Evolutionary conservation across 1,284 basidiomycete genomes (phyloP), one percentile per base, ranked within the genome.

Genomic region (Caloboletus firmus): DNA sequence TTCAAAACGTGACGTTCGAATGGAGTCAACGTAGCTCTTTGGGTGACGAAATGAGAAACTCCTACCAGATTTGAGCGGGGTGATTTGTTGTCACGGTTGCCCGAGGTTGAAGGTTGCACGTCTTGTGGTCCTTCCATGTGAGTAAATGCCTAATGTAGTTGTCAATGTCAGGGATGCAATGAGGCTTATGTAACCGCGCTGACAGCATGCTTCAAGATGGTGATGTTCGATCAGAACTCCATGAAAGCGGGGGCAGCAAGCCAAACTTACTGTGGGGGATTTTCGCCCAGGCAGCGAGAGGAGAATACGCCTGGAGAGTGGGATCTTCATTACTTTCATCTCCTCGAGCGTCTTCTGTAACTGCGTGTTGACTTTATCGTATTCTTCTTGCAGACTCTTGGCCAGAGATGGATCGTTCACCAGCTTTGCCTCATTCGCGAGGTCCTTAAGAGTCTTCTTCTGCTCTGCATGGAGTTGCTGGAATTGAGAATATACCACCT

Each of bases 381-480:
- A 47, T 12, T 64, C 60, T 12, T 45, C 53, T 39, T 45, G 57
- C 13, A 64, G 32, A 28, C 44, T 53, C 39, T 9, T 40, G 3
- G 48, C 58, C 26, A 65, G 24, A 22, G 17, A 13, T 17, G 51
- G 50, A 39, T 62, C 30, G 2, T 59, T 43, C 20, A 49, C 36
- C n/a, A 42, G 4, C 31, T 35, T 59, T 22, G 50, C 63, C 4
- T 62, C 52, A 13, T 64, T 48, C 10, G 50, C 45, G 5, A 66
- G 59, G 8, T 42, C 49, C 36, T 57, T 51, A 0, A 62, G 52
- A 9, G 37, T 44, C 12, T 31, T 40, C 36, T 7, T 53, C 39
- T 64, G 63, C 4, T 64, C 61, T 13, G 8, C 31, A 10, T 64
- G 63, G 32, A 64, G 52, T 11, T 45, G 43, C 41, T 67, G 61